phyloP scores from a whole-genome alignment of 768 basidiomycete species.

The Terana coerulea region DNA sequence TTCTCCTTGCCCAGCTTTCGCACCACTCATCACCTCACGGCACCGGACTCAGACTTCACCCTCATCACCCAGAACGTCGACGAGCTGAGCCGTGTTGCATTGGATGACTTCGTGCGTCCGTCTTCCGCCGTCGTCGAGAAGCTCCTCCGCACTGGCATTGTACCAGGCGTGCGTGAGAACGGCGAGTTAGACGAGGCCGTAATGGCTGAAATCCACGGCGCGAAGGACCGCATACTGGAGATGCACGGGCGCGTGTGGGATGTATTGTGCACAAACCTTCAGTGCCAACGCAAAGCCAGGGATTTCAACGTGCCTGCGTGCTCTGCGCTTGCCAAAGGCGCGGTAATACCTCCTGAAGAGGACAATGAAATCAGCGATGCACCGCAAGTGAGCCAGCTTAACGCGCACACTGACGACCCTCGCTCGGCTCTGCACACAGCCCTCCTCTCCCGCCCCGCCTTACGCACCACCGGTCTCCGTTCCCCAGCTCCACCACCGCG shows the following conservation, averaged over 20 bases:
- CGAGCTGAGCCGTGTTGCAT: slow-evolving; percentile 37
- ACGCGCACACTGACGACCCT: background rate
- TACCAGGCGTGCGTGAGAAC: too few species aligned
- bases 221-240: slow-evolving; percentile 32
- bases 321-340: background rate
- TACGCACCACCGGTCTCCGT: slow-evolving; percentile 41
- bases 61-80: slow-evolving; percentile 66
- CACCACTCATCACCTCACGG: slow-evolving; percentile 37
- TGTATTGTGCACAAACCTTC: slow-evolving; percentile 43
- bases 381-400: background rate
- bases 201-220: background rate
- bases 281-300: slow-evolving; percentile 34
- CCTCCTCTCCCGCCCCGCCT: slow-evolving; percentile 29
- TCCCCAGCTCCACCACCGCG: slow-evolving; percentile 22
- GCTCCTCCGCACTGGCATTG: too few species aligned
- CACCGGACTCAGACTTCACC: slow-evolving; percentile 41
- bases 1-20: slow-evolving; percentile 39
- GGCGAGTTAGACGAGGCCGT: too few species aligned
- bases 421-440: background rate
- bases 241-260: slow-evolving; percentile 64
- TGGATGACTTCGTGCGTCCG: slow-evolving; percentile 22
- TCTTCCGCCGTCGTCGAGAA: too few species aligned
- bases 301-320: slow-evolving; percentile 16
- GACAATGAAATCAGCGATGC: background rate
- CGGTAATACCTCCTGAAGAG: background rate